These are phyloP conservation scores for Pseudotsuga menziesii DNA, from an alignment of 75 land plant species.

Conservation along the genomic window DNA sequence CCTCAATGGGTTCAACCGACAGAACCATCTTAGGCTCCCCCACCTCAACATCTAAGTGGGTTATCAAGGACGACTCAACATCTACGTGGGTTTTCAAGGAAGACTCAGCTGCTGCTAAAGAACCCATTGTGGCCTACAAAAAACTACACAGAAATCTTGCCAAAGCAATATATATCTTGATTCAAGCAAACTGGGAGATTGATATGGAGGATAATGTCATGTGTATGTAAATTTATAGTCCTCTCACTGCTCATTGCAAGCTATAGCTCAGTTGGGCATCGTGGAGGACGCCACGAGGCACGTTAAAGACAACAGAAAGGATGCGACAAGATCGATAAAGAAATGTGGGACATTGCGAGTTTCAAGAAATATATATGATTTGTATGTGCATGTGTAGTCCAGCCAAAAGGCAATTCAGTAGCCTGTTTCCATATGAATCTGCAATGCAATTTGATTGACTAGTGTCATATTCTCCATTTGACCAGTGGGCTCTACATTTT, in stretches of 20 bases:
- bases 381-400: not conserved
- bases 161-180: not conserved
- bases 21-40: not conserved
- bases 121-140: not conserved
- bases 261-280: not conserved
- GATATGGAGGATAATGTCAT: not conserved
- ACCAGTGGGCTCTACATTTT: no score
- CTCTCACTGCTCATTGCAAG: not conserved
- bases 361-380: slow-evolving; percentile 54
- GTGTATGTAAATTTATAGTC: not conserved
- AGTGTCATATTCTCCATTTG: no score
- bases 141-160: not conserved
- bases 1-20: slow-evolving; percentile 23
- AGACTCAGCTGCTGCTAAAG: not conserved
- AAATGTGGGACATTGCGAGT: slow-evolving; percentile 5
- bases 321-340: not conserved
- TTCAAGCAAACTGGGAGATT: not conserved
- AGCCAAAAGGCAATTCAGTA: not conserved
- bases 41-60: slow-evolving; percentile 1
- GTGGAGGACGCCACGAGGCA: not conserved
- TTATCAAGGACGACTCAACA: not conserved
- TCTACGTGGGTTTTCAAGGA: not conserved
- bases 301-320: not conserved
- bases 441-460: no score
- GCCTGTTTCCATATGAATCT: no score